A percentile compares a stretch with the other conserved stretches of the same genome.
These are phyloP conservation scores for Trichomonas gallinae DNA, from an alignment of 208 protist genomes.

Conservation along the genomic window DNA sequence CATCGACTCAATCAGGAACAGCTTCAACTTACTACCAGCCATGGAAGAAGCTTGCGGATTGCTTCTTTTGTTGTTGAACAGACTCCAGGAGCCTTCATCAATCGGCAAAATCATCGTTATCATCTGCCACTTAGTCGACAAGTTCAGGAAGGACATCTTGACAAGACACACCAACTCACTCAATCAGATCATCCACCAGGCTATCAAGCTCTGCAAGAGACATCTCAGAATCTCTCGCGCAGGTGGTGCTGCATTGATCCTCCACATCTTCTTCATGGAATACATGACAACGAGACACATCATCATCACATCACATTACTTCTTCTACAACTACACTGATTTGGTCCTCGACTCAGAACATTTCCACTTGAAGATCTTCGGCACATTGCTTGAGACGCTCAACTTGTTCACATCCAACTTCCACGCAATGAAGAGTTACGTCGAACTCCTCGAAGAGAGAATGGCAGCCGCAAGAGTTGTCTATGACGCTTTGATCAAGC, in stretches of 20 bases:
- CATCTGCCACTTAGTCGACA: background rate
- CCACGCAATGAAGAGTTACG: background rate
- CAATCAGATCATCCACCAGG: background rate
- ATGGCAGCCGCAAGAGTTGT: background rate
- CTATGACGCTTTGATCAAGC: background rate
- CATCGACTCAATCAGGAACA: background rate
- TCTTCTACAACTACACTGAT: background rate
- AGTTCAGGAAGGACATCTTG: background rate
- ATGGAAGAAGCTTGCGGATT: background rate
- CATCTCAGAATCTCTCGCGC: background rate
- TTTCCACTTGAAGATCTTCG: background rate
- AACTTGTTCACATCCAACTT: background rate
- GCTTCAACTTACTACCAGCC: background rate
- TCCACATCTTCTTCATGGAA: background rate
- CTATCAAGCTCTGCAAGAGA: background rate
- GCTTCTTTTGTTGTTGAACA: background rate
- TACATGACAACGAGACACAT: background rate
- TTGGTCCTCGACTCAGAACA: background rate
- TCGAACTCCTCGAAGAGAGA: background rate
- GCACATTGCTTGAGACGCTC: background rate
- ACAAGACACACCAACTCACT: background rate
- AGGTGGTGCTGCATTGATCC: background rate
- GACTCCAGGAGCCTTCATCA: background rate
- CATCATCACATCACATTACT: background rate
- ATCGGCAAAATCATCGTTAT: background rate